Conservation (phyloP, 2,329 filamentous ascomycete genomes). For the Aschersonia sp. region DNA sequence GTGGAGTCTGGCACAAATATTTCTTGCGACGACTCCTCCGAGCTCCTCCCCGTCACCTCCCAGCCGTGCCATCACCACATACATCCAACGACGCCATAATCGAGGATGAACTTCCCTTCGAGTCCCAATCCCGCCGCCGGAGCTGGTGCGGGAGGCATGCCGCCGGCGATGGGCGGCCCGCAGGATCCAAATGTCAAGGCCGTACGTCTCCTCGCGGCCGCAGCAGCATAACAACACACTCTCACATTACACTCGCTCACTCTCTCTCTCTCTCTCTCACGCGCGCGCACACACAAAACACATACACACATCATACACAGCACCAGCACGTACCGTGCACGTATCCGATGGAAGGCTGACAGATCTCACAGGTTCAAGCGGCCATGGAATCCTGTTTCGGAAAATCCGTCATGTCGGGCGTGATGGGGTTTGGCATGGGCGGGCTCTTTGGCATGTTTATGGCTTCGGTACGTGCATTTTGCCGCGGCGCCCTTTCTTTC, state of each 20-base stretch:
- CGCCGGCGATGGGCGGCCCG: slow-evolving; percentile 14
- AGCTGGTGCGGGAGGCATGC: slow-evolving; percentile 5
- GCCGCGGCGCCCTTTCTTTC: background rate
- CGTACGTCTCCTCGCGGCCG: slow-evolving; percentile 16
- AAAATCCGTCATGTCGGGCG: slow-evolving; percentile 80
- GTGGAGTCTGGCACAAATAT: slow-evolving; percentile 25
- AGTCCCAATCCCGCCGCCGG: slow-evolving; percentile 1
- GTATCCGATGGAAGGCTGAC: too few species aligned
- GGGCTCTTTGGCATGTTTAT: slow-evolving; percentile 95
- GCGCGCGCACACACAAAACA: too few species aligned
- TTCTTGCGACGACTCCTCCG: slow-evolving; percentile 2
- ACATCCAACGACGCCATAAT: background rate
- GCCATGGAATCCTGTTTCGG: slow-evolving; percentile 86
- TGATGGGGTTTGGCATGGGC: slow-evolving; percentile 87
- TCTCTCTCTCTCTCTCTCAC: background rate
- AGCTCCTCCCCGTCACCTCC: background rate
- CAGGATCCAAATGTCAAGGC: slow-evolving; percentile 39
- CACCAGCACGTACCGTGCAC: too few species aligned
- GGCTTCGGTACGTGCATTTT: slow-evolving; percentile 58
- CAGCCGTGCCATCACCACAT: background rate
- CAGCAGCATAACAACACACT: background rate
- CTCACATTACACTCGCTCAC: background rate
- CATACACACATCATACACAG: too few species aligned
- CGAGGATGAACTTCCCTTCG: slow-evolving; percentile 24
- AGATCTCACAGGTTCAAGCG: slow-evolving; percentile 48